Base-by-base conservation (phyloP, 108 stramenopile genomes). In the Aurantiochytrium sp. region DNA sequence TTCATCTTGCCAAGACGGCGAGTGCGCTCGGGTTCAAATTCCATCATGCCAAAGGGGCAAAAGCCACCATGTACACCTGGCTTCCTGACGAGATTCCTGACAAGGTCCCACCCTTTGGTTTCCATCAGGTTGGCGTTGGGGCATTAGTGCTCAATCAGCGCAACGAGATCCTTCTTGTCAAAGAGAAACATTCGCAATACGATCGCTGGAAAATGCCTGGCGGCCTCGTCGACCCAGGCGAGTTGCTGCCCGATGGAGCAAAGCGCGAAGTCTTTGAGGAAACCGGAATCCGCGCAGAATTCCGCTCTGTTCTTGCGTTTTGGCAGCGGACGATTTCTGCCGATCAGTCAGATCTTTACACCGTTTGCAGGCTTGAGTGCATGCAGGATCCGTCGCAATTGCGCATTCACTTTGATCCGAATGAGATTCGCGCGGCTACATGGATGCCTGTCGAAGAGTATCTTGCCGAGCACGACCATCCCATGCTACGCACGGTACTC, bases 201-300 rank as follows among this genome's bases (percentile, higher is more conserved):
- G 87, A 55, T 8, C 53, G 53, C 25, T 97, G 96, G 96, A 97
- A 97, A 88, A 92, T 96, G 5, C 97, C 97, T 0, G 96, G 95
- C 8, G 97, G 97, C 4, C 89, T 96, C 35, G 88, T 93, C 0
- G 96, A 97, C 42, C 72, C 95, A 58, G 96, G 96, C 5, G 97
- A 97, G 90, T 72, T 91, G n/a, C 90, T 97, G 43, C 92, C 93
- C 64, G 92, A 93, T 8, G 96, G 96, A 4, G 96, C 93, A 5
- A 73, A 91, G 57, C 90, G 97, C 25, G 97, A 97, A 91, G 96
- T 97, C 4, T 87, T 91, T 88, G 97, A 97, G 91, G 97, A 97
- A 88, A 97, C 97, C 10, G 97, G 97, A 12, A 94, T 97, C 55
- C 60, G 60, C 19, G 91, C 94, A 43, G 89, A 87, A 0, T 97